A percentile compares a stretch with the other conserved stretches of the same genome.
These are phyloP conservation scores for Mortierella sp. DNA, from an alignment of 371 early-diverging fungal genomes.

Conservation along the genomic window DNA sequence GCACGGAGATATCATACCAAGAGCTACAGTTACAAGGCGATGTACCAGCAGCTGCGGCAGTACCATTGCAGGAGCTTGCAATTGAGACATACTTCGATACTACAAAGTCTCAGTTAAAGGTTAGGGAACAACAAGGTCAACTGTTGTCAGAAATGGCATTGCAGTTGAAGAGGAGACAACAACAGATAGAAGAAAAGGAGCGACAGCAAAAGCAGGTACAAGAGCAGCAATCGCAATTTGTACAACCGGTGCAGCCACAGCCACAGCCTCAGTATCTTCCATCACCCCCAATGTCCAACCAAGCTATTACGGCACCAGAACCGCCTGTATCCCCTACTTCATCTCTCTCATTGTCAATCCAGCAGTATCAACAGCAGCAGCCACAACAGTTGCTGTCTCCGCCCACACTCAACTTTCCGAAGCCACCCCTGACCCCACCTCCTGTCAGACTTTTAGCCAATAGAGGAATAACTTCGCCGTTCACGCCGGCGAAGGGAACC, in stretches of 20 bases:
- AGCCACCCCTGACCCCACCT: slow-evolving; percentile 50
- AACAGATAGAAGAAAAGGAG: slow-evolving; percentile 9
- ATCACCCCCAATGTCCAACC: neutral
- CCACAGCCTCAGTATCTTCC: neutral
- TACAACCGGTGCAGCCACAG: neutral
- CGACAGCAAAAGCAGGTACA: neutral
- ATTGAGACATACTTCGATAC: slow-evolving; percentile 56
- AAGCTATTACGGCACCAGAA: neutral
- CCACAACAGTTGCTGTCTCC: slow-evolving; percentile 19
- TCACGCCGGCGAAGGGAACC: neutral
- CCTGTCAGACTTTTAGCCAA: slow-evolving; percentile 43
- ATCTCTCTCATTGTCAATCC: neutral
- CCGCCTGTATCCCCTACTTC: neutral
- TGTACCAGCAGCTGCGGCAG: neutral
- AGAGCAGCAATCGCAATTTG: neutral
- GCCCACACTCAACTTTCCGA: slow-evolving; percentile 48
- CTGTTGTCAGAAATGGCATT: slow-evolving; percentile 31
- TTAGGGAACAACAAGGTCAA: slow-evolving; percentile 31
- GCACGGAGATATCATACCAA: slow-evolving; percentile 22
- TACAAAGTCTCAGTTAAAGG: slow-evolving; percentile 47
- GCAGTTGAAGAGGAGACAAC: slow-evolving; percentile 31
- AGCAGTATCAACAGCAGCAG: slow-evolving; percentile 8
- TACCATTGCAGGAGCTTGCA: slow-evolving; percentile 36
- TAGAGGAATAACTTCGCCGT: slow-evolving; percentile 13
- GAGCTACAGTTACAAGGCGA: slow-evolving; percentile 19